Evolutionary conservation across 805 yeast species (phyloP).

Genomic region (Barnettozyma salicaria): DNA sequence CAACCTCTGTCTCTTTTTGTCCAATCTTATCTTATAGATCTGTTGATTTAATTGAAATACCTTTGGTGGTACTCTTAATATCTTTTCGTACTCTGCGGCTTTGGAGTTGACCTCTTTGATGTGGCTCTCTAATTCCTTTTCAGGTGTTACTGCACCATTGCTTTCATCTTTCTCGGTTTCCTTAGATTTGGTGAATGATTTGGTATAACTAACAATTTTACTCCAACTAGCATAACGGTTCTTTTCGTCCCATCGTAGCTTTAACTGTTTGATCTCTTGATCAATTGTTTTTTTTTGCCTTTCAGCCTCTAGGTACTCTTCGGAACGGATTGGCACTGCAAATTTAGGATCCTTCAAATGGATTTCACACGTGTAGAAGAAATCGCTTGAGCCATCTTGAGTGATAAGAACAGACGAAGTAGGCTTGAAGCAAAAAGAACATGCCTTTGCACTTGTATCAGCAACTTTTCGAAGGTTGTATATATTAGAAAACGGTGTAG

Average conservation of each 20-base stretch:
- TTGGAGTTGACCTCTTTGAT: constrained; percentile 18
- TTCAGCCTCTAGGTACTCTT: constrained; percentile 21
- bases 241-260: constrained; percentile 25
- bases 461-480: constrained; percentile 25
- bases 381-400: constrained; percentile 16
- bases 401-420: constrained; percentile 23
- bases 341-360: constrained; percentile 22
- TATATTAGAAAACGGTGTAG: constrained; percentile 14
- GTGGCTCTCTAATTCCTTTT: constrained; percentile 14
- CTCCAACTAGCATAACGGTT: constrained; percentile 24
- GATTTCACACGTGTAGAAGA: constrained; percentile 23
- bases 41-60: constrained; percentile 33
- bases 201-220: constrained; percentile 19
- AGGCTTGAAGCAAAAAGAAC: constrained; percentile 26
- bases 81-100: constrained; percentile 7
- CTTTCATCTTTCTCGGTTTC: constrained; percentile 14
- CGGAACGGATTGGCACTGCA: constrained; percentile 19
- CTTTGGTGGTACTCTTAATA: constrained; percentile 31
- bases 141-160: constrained; percentile 6
- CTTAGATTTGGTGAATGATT: constrained; percentile 11
- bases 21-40: constrained; percentile 35
- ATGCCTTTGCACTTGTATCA: constrained; percentile 17
- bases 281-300: constrained; percentile 19
- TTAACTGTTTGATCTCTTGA: constrained; percentile 17
- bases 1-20: constrained; percentile 19